phyloP scores from a whole-genome alignment of 129 eudicot genomes.

The Silybum marianum region DNA sequence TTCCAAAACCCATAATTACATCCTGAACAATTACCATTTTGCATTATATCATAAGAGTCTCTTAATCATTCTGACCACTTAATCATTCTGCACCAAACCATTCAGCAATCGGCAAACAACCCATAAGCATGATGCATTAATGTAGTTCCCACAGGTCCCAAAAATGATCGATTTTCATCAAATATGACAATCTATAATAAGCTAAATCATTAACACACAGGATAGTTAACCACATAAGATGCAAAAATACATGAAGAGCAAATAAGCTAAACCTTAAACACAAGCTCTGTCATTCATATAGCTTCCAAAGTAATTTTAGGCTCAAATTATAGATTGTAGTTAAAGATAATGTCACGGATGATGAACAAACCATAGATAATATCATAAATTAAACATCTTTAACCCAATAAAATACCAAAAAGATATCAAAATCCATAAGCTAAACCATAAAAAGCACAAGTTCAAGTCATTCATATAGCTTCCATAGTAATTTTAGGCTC shows the following conservation, averaged over 20 bases:
- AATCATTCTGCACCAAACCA: too few relatives aligned
- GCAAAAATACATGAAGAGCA: not conserved
- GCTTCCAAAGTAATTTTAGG: not conserved
- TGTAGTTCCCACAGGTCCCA: not conserved
- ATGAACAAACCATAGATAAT: conserved; percentile 18
- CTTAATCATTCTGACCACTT: too few relatives aligned
- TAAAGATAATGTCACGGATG: conserved; percentile 12
- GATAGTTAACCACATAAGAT: too few relatives aligned
- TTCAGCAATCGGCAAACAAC: too few relatives aligned
- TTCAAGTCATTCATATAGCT: not conserved
- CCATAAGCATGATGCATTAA: not conserved
- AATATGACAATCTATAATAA: not conserved
- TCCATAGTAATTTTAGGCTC: conserved; percentile 6
- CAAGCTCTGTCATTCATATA: not conserved
- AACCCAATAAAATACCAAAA: conserved; percentile 9
- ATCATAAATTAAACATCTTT: conserved; percentile 27
- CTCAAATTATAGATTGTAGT: conserved; percentile 11
- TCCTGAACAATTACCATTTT: too few relatives aligned
- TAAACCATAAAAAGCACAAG: conserved; percentile 16
- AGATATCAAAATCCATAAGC: not conserved
- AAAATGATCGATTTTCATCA: not conserved
- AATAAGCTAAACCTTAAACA: conserved; percentile 13
- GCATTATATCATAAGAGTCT: too few relatives aligned
- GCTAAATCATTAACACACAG: too few relatives aligned
- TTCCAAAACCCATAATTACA: too few relatives aligned